These are phyloP conservation scores for Alternaria gansuensis DNA, from an alignment of 2,329 filamentous ascomycete species.

Conservation along the genomic window DNA sequence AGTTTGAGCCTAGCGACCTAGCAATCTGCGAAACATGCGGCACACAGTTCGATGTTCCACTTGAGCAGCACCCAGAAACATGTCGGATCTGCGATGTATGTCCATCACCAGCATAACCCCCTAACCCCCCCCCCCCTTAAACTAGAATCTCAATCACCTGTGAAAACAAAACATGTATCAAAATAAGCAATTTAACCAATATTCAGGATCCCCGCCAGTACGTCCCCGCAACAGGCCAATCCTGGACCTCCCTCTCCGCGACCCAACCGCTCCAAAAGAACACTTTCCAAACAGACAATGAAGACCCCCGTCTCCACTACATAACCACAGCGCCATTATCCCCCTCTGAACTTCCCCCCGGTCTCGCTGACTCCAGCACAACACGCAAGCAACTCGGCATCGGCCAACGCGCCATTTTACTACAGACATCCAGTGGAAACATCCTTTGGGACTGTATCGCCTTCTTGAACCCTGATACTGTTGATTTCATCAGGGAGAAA, in stretches of 20 bases:
- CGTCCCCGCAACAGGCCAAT: conserved; percentile 70
- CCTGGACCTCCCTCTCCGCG: conserved; percentile 68
- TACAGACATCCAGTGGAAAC: conserved; percentile 72
- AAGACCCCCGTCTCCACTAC: conserved; percentile 58
- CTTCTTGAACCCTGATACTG: conserved; percentile 71
- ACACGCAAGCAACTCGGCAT: conserved; percentile 68
- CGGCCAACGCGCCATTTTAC: conserved; percentile 75
- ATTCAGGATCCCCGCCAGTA: conserved; percentile 70
- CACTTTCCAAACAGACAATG: conserved; percentile 59
- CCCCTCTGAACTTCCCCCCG: conserved; percentile 31
- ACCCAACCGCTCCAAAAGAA: conserved; percentile 62
- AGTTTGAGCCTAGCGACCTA: conserved; percentile 50
- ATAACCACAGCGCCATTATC: conserved; percentile 53
- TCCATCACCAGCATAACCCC: conserved; percentile 14
- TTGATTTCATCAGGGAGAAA: conserved; percentile 64
- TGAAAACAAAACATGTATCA: not conserved
- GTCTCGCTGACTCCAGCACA: conserved; percentile 50
- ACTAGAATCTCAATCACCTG: not conserved
- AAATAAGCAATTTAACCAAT: conserved; percentile 15
- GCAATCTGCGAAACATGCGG: conserved; percentile 75
- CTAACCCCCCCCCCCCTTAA: not conserved
- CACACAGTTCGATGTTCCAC: conserved; percentile 70
- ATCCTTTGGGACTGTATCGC: conserved; percentile 82
- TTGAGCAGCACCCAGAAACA: conserved; percentile 59
- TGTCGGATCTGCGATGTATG: conserved; percentile 78